Base-by-base conservation (phyloP, 257 asterid genomes). In the Echites panduratus region DNA sequence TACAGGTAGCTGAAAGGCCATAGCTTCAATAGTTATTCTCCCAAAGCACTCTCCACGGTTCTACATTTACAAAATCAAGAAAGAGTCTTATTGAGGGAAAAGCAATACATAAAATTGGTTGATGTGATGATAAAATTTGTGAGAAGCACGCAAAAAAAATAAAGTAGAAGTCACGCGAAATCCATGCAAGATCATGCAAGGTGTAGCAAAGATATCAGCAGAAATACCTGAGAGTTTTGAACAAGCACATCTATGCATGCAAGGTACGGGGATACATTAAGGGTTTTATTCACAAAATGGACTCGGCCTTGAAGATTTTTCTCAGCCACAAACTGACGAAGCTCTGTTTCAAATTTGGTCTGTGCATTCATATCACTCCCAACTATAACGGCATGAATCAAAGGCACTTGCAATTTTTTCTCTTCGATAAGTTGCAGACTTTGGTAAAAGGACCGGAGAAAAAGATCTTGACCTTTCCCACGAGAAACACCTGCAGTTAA, bases 1-100 rank as follows among this genome's bases (percentile, higher is more conserved):
- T 68, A 91, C 97, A 71, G 99, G 97, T 72, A 94, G 87, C 89
- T 89, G 89, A 82, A 94, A 94, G 41, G 99, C 99, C 99, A 94
- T 94, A 68, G 99, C 99, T 86, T 94, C 99, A 80, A 94, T 94
- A 38, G 97, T 94, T 70, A 94, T 94, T 87, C 99, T 89, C 73
- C 99, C 99, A 79, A 94, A 94, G 78, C 99, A 91, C 79, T 94
- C 99, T 70, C 97, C 99, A 45, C 99, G 93, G 41, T 89, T 96
- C 99, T 94, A 71, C 79, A 79, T 50, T 9, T 50, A 59, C 49
- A 54, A 66, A 52, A 74, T 40, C 70, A 63, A 52, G 38, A 7
- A 27, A 14, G 22, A 16, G 26, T 24, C 68, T 10, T 29, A 35
- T 32, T 17, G 32, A 62, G 29, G 12, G 40, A 61, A 27, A 59